Percentiles rank a stretch among this genome's conserved stretches.
Conservation (phyloP, 352 stramenopile species). For the Globisporangium camurandrum region DNA sequence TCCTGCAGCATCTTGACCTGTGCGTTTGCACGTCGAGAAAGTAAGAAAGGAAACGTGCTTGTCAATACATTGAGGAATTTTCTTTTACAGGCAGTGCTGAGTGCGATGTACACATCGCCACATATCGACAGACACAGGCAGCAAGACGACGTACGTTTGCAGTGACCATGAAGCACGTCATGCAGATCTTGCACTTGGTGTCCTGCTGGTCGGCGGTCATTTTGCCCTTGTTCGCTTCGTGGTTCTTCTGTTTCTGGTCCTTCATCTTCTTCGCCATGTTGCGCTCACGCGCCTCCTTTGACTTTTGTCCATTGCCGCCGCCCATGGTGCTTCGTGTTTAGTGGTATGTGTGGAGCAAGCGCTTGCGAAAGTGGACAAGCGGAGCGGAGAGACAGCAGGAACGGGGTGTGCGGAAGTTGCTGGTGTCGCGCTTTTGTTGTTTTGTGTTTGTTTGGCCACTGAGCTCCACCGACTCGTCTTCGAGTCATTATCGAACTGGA, state of each 20-base stretch:
- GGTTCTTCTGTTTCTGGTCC: constrained; percentile 73
- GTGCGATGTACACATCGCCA: neutral
- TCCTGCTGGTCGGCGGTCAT: constrained; percentile 70
- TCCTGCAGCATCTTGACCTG: constrained; percentile 67
- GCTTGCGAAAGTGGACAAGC: too few species aligned
- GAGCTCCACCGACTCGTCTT: too few species aligned
- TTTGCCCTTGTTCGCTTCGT: constrained; percentile 74
- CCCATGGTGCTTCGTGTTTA: constrained; percentile 38
- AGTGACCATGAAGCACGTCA: constrained; percentile 84
- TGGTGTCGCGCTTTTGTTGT: too few species aligned
- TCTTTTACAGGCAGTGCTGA: too few species aligned
- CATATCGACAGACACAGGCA: neutral
- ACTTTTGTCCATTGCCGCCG: constrained; percentile 81
- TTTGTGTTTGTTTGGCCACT: too few species aligned
- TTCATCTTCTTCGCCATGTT: constrained; percentile 85
- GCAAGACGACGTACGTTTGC: constrained; percentile 42
- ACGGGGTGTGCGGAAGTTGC: too few species aligned
- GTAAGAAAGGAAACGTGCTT: too few species aligned
- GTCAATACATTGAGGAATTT: too few species aligned
- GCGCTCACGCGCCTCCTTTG: constrained; percentile 66
- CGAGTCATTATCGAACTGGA: too few species aligned
- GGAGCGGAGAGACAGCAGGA: too few species aligned
- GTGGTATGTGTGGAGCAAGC: neutral
- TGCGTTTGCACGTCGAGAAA: neutral
- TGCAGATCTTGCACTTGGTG: constrained; percentile 86